phyloP scores from a whole-genome alignment of 2,329 filamentous ascomycete species.

The Emergomyces orientalis region DNA sequence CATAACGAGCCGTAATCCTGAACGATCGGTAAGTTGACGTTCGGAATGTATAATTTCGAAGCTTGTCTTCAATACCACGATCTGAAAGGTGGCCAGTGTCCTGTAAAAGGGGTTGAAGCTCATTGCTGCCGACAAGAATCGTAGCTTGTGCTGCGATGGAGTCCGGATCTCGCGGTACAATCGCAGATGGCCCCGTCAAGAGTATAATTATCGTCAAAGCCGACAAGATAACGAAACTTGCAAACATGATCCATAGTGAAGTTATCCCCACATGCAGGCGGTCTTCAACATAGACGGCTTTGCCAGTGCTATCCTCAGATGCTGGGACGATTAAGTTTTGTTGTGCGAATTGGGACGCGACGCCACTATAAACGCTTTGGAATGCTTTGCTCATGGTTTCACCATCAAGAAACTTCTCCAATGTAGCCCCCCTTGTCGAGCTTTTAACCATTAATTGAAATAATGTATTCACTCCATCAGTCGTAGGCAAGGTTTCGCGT shows the following conservation, averaged over 20 bases:
- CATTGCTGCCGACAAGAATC: neutral
- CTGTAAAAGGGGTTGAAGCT: neutral
- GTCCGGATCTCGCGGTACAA: neutral
- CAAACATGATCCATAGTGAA: slow-evolving; percentile 1
- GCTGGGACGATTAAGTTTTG: slow-evolving; percentile 3
- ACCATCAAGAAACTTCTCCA: slow-evolving; percentile 4
- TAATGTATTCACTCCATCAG: neutral
- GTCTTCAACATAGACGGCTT: slow-evolving; percentile 1
- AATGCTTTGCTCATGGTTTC: slow-evolving; percentile 1
- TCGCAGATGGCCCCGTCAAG: neutral
- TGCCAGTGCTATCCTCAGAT: neutral
- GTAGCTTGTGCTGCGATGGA: neutral
- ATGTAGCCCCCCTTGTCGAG: neutral
- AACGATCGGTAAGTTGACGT: slow-evolving; percentile 3
- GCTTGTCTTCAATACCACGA: neutral
- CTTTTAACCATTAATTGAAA: slow-evolving; percentile 1
- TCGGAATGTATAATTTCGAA: slow-evolving; percentile 2
- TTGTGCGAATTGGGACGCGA: neutral
- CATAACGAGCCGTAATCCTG: neutral
- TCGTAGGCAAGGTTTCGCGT: neutral
- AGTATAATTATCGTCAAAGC: neutral
- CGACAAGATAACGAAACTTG: neutral
- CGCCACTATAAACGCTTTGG: neutral
- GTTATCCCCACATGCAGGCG: neutral
- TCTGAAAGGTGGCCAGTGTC: neutral